Evolutionary conservation across 2,329 filamentous ascomycete species (phyloP).

Genomic region (Apiospora aurea): DNA sequence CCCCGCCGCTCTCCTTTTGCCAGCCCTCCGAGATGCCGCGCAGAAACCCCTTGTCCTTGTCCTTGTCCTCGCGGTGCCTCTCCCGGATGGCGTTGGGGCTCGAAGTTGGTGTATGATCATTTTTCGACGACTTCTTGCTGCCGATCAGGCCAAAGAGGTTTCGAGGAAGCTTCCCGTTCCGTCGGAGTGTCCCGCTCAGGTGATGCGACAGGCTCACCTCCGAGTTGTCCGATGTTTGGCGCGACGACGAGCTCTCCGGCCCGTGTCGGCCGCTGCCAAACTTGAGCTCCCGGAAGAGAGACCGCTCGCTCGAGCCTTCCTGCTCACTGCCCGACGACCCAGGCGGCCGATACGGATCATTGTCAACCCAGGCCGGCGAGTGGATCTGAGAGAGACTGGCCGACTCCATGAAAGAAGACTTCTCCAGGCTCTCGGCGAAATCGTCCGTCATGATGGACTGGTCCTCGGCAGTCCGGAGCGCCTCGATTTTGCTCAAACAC

Average conservation of each 20-base stretch:
- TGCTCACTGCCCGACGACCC: constrained; percentile 61
- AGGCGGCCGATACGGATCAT: constrained; percentile 47
- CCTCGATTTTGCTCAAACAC: constrained; percentile 59
- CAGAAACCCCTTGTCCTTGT: constrained; percentile 37
- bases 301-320: constrained; percentile 37
- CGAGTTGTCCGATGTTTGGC: constrained; percentile 41
- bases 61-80: constrained; percentile 38
- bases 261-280: constrained; percentile 31
- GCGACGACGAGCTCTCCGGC: constrained; percentile 33
- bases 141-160: constrained; percentile 53
- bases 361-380: constrained; percentile 44
- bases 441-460: constrained; percentile 44
- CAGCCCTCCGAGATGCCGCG: constrained; percentile 40
- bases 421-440: constrained; percentile 57
- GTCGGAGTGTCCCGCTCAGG: constrained; percentile 44
- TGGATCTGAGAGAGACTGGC: constrained; percentile 47
- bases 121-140: constrained; percentile 39
- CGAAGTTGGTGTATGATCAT: constrained; percentile 24
- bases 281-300: constrained; percentile 33
- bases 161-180: constrained; percentile 49
- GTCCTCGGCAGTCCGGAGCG: constrained; percentile 49
- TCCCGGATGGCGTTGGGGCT: constrained; percentile 36
- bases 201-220: constrained; percentile 38
- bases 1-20: constrained; percentile 36
- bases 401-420: constrained; percentile 47